Conservation (phyloP, 1,139 yeast species). For the Taphrina flavorubra region DNA sequence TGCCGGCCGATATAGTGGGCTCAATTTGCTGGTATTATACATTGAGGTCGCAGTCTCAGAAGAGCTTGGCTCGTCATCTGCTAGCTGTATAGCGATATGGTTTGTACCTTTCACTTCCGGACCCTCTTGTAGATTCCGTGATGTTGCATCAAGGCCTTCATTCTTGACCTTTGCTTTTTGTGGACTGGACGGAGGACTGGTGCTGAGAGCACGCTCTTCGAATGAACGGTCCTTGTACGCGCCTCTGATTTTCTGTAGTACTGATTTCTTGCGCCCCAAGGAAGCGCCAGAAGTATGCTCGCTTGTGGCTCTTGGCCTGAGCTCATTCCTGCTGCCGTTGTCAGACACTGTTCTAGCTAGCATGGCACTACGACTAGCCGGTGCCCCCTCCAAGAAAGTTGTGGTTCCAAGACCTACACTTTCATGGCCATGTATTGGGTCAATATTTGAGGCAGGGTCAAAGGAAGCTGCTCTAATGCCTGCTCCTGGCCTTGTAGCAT, state of each 20-base stretch:
- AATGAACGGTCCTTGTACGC: conserved; percentile 27
- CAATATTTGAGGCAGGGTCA: conserved; percentile 71
- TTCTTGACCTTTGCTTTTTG: neutral
- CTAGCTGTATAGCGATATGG: neutral
- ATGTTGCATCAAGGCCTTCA: neutral
- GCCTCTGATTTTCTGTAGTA: conserved; percentile 45
- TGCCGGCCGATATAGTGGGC: conserved; percentile 38
- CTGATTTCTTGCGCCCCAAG: conserved; percentile 44
- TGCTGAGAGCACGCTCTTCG: neutral
- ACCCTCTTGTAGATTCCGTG: neutral
- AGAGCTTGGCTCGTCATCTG: conserved; percentile 11
- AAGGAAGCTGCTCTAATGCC: conserved; percentile 51
- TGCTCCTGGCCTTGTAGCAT: conserved; percentile 2
- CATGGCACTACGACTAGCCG: conserved; percentile 71
- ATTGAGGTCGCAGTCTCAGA: neutral
- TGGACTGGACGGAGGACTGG: conserved; percentile 28
- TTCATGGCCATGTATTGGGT: conserved; percentile 79
- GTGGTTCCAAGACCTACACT: conserved; percentile 89
- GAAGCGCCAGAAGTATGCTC: conserved; percentile 37
- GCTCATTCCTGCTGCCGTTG: conserved; percentile 26
- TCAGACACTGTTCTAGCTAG: conserved; percentile 39
- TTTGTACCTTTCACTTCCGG: neutral
- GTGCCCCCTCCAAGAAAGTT: conserved; percentile 94
- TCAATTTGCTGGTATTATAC: neutral
- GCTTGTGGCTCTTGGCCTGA: conserved; percentile 15